A percentile compares a stretch with the other conserved stretches of the same genome.
phyloP scores from a whole-genome alignment of 768 basidiomycete species.

The Termitomyces sp. region DNA sequence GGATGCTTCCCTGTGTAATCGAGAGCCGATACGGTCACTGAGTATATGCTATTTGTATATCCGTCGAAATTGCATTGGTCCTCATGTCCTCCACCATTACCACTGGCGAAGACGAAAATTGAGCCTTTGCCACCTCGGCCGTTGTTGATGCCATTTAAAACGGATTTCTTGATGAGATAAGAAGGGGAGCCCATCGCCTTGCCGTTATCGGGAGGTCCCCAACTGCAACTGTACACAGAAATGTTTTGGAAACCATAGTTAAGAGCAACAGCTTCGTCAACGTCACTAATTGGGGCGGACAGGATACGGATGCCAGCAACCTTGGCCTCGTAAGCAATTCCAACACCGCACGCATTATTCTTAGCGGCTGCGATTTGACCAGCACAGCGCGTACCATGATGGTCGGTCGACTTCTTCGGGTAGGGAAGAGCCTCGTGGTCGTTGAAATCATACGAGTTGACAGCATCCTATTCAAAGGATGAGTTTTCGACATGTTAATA shows the following conservation, averaged over 20 bases:
- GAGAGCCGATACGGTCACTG: slow-evolving; percentile 91
- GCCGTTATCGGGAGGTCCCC: slow-evolving; percentile 97
- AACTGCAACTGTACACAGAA: slow-evolving; percentile 91
- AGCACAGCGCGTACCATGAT: slow-evolving; percentile 96
- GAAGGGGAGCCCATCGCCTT: slow-evolving; percentile 90
- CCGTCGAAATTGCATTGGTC: slow-evolving; percentile 99
- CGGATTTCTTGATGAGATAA: slow-evolving; percentile 86
- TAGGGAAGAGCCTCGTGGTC: slow-evolving; percentile 84
- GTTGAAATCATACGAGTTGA: slow-evolving; percentile 93
- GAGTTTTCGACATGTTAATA: not conserved
- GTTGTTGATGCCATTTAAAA: slow-evolving; percentile 88
- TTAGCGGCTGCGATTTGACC: slow-evolving; percentile 92
- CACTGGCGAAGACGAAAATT: slow-evolving; percentile 94
- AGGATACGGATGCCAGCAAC: slow-evolving; percentile 96
- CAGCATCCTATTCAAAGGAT: slow-evolving; percentile 54
- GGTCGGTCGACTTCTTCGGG: slow-evolving; percentile 81
- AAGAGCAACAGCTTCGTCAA: slow-evolving; percentile 90
- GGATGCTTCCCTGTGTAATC: slow-evolving; percentile 92
- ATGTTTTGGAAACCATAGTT: slow-evolving; percentile 92
- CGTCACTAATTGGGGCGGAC: slow-evolving; percentile 88
- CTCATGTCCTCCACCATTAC: slow-evolving; percentile 84
- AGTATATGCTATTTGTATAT: slow-evolving; percentile 96
- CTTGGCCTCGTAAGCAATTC: slow-evolving; percentile 86
- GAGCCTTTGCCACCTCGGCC: slow-evolving; percentile 89
- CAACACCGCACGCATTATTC: slow-evolving; percentile 91